These are phyloP conservation scores for Sindora glabra DNA, from an alignment of 306 rosid genomes.

Conservation along the genomic window DNA sequence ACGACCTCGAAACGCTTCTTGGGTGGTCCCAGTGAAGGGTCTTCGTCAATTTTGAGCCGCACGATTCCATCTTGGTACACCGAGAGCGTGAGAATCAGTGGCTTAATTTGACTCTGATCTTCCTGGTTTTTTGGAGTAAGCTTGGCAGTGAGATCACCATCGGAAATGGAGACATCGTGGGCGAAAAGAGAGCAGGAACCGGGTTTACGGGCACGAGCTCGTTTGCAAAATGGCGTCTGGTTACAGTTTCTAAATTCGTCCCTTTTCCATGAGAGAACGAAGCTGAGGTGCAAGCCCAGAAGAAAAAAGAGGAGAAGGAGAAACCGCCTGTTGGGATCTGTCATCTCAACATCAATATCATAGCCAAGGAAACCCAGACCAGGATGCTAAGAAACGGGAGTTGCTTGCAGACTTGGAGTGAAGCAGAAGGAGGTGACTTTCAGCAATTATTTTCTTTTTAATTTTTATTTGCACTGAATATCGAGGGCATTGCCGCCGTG, in stretches of 20 bases:
- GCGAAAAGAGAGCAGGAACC: slow-evolving; percentile 52
- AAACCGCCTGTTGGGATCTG: slow-evolving; percentile 27
- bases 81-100: slow-evolving; percentile 69
- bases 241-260: slow-evolving; percentile 85
- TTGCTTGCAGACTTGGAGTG: too few relatives aligned
- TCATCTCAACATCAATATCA: slow-evolving; percentile 21
- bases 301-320: slow-evolving; percentile 36
- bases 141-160: slow-evolving; percentile 72
- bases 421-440: too few relatives aligned
- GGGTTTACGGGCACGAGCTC: slow-evolving; percentile 65
- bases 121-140: slow-evolving; percentile 34
- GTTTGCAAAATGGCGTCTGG: slow-evolving; percentile 92
- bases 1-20: slow-evolving; percentile 76
- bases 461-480: too few relatives aligned
- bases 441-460: too few relatives aligned
- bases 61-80: slow-evolving; percentile 55
- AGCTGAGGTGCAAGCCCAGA: slow-evolving; percentile 18
- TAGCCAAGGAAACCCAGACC: slow-evolving; percentile 6
- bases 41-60: slow-evolving; percentile 83
- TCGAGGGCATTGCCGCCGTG: too few relatives aligned
- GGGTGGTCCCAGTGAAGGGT: slow-evolving; percentile 41
- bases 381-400: neutral
- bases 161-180: slow-evolving; percentile 38
- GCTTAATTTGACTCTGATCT: slow-evolving; percentile 23
- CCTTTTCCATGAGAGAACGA: slow-evolving; percentile 74